Conservation (phyloP, 1,284 basidiomycete genomes). For the Moesziomyces aphidis region DNA sequence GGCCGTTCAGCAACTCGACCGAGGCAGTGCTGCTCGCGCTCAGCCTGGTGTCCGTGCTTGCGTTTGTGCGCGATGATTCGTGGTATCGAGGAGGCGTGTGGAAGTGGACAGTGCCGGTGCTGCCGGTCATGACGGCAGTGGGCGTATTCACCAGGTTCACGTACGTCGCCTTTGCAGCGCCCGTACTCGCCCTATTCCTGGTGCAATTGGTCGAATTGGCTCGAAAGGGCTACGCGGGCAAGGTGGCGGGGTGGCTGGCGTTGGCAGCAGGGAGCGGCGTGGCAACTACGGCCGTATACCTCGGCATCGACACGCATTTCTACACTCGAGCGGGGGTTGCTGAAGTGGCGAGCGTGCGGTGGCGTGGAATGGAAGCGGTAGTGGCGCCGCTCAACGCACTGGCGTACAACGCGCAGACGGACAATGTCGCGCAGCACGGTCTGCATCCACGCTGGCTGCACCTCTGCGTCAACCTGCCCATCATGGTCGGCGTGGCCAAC, state of each 20-base stretch:
- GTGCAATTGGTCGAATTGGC: constrained; percentile 1
- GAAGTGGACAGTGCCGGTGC: constrained; percentile 15
- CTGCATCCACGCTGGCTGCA: constrained; percentile 67
- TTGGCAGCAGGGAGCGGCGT: constrained; percentile 8
- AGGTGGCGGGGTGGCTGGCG: constrained; percentile 1
- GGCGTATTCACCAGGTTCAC: constrained; percentile 65
- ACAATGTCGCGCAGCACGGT: constrained; percentile 66
- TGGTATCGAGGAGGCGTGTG: constrained; percentile 13
- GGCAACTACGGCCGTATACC: not conserved
- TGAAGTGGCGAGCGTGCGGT: not conserved
- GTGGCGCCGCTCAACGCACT: constrained; percentile 65
- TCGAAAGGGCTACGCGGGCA: not conserved
- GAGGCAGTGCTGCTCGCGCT: constrained; percentile 57
- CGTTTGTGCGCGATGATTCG: constrained; percentile 1
- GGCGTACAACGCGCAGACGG: constrained; percentile 61
- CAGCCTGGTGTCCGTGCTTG: constrained; percentile 10
- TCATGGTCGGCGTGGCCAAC: constrained; percentile 60
- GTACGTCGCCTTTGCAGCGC: constrained; percentile 59
- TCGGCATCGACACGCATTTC: constrained; percentile 2
- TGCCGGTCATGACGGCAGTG: constrained; percentile 13
- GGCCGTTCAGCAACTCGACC: constrained; percentile 67
- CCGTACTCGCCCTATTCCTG: constrained; percentile 17
- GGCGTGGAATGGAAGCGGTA: constrained; percentile 10
- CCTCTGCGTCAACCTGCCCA: constrained; percentile 62
- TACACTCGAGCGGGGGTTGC: constrained; percentile 4